A percentile compares a stretch with the other conserved stretches of the same genome.
These are phyloP conservation scores for Corinectria fuckeliana DNA, from an alignment of 2,329 filamentous ascomycete species.

Conservation along the genomic window DNA sequence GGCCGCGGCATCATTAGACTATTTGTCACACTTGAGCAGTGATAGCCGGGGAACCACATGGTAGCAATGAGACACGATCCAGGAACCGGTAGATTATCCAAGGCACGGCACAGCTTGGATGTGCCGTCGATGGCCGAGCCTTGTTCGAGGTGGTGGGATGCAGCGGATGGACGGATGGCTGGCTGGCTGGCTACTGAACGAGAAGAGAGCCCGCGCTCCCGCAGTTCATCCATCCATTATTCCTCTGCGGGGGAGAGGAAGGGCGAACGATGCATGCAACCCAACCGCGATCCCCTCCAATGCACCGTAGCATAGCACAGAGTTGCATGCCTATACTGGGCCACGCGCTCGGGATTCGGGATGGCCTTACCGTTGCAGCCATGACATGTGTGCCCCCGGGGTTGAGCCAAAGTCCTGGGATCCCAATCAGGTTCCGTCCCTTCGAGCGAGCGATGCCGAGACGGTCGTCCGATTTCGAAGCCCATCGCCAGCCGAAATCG, in stretches of 20 bases:
- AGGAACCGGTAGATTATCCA: slow-evolving; percentile 14
- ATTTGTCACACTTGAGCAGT: background rate
- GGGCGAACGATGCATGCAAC: slow-evolving; percentile 4
- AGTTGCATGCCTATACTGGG: background rate
- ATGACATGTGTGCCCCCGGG: background rate
- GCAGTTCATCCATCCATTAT: too few species aligned
- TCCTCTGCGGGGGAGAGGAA: too few species aligned
- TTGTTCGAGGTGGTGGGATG: background rate
- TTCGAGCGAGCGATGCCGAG: slow-evolving; percentile 10
- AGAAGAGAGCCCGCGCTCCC: background rate
- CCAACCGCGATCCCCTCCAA: background rate
- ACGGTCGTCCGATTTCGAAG: slow-evolving; percentile 2
- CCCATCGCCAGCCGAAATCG: background rate
- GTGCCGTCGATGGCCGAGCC: slow-evolving; percentile 11
- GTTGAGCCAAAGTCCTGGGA: slow-evolving; percentile 5
- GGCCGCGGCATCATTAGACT: too few species aligned
- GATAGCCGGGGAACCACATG: slow-evolving; percentile 1
- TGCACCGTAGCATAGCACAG: background rate
- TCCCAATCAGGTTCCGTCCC: background rate
- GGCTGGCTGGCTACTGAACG: background rate
- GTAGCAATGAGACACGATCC: slow-evolving; percentile 5
- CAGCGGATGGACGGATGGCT: slow-evolving; percentile 16
- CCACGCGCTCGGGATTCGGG: slow-evolving; percentile 11
- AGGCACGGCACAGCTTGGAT: background rate
- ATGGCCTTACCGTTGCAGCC: background rate